These are phyloP conservation scores for Picea engelmannii DNA, from an alignment of 83 land plant genomes.

Conservation along the genomic window DNA sequence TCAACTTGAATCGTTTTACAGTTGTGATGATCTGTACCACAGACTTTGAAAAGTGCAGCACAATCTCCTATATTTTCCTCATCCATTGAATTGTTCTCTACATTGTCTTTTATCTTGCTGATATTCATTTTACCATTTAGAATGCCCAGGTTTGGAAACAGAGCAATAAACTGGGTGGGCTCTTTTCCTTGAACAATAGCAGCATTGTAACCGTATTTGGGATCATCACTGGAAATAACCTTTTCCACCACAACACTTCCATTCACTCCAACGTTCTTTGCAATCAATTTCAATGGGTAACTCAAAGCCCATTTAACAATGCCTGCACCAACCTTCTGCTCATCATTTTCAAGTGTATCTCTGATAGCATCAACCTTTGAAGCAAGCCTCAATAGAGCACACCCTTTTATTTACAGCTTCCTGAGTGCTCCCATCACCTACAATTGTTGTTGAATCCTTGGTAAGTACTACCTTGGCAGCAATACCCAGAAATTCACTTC, in stretches of 20 bases:
- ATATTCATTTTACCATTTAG: too few relatives aligned
- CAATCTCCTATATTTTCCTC: too few relatives aligned
- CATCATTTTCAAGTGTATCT: constrained; percentile 75
- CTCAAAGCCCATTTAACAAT: constrained; percentile 81
- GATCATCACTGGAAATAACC: constrained; percentile 68
- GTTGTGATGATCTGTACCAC: too few relatives aligned
- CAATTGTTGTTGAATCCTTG: constrained; percentile 88
- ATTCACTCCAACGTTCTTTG: constrained; percentile 95
- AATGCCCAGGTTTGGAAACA: too few relatives aligned
- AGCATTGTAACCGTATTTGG: constrained; percentile 84
- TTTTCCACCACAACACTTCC: constrained; percentile 90
- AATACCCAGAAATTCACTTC: constrained; percentile 73
- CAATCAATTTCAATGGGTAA: constrained; percentile 83
- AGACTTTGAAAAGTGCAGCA: too few relatives aligned
- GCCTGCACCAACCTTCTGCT: constrained; percentile 95
- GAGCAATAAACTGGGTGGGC: too few relatives aligned
- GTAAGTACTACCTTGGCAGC: constrained; percentile 90
- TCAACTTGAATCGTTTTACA: too few relatives aligned
- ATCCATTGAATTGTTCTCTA: too few relatives aligned
- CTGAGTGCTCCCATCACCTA: constrained; percentile 95
- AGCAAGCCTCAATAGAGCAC: constrained; percentile 75
- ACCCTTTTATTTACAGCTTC: constrained; percentile 81
- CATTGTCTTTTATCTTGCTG: too few relatives aligned
- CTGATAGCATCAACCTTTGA: constrained; percentile 83
- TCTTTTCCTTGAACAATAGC: too few relatives aligned